Evolutionary conservation across 1,284 basidiomycete species (phyloP).

Genomic region (Apiotrichum brassicae): DNA sequence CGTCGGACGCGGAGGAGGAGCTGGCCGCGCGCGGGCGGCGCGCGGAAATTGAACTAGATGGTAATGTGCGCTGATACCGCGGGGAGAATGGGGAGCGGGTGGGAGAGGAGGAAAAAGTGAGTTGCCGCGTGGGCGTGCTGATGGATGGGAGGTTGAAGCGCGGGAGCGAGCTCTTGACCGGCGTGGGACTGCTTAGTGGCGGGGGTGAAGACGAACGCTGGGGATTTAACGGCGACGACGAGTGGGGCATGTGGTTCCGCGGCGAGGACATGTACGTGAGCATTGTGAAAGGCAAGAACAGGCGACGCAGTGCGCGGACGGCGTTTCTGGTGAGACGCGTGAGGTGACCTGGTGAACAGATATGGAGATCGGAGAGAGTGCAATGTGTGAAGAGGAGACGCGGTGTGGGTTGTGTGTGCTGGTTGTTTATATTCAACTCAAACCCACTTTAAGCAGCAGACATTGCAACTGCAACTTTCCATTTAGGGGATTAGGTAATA

Average conservation of each 20-base stretch:
- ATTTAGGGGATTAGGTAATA: too few species aligned
- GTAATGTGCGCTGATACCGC: slow-evolving; percentile 12
- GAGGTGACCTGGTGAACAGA: too few species aligned
- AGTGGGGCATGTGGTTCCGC: slow-evolving; percentile 9
- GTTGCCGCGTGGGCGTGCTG: neutral
- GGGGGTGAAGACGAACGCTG: slow-evolving; percentile 19
- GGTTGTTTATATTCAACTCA: too few species aligned
- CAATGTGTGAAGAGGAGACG: too few species aligned
- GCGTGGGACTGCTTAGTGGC: slow-evolving; percentile 21
- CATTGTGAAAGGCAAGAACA: too few species aligned
- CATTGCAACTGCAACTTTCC: too few species aligned
- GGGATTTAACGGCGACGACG: slow-evolving; percentile 39
- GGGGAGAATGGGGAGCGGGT: slow-evolving; percentile 13
- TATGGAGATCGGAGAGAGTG: too few species aligned
- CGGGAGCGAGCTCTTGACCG: slow-evolving; percentile 5
- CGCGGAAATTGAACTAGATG: slow-evolving; percentile 1
- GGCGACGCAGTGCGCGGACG: too few species aligned
- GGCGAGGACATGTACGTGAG: slow-evolving; percentile 7
- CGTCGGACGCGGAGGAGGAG: slow-evolving; percentile 11
- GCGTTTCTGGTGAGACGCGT: too few species aligned
- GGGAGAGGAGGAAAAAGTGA: neutral
- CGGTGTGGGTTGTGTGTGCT: too few species aligned
- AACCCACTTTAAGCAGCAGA: too few species aligned
- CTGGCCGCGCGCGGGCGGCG: slow-evolving; percentile 1
- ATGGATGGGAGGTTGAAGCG: slow-evolving; percentile 10